A percentile compares a stretch with the other conserved stretches of the same genome.
Evolutionary conservation across 2,329 filamentous ascomycete species (phyloP).

Genomic region (Scytalidium lignicola): DNA sequence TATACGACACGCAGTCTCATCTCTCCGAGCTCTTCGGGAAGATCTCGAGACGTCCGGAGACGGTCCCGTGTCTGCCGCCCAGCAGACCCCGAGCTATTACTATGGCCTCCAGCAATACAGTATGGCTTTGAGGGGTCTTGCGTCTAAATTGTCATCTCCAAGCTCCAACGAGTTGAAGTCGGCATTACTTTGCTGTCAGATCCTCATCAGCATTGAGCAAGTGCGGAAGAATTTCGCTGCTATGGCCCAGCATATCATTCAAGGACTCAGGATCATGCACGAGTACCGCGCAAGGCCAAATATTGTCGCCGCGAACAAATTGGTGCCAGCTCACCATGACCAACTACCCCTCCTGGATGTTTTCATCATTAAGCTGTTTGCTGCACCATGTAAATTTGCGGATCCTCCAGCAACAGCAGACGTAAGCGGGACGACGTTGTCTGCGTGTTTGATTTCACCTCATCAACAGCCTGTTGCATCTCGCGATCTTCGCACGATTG

Average conservation of each 20-base stretch:
- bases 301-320: constrained; percentile 19
- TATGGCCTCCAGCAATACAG: constrained; percentile 39
- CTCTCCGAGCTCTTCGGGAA: constrained; percentile 35
- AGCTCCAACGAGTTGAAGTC: constrained; percentile 29
- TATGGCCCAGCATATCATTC: constrained; percentile 39
- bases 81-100: constrained; percentile 27
- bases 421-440: constrained; percentile 11
- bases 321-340: constrained; percentile 28
- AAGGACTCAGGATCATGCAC: constrained; percentile 38
- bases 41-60: constrained; percentile 32
- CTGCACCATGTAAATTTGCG: constrained; percentile 36
- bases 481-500: constrained; percentile 27
- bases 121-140: constrained; percentile 35
- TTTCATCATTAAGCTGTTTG: constrained; percentile 38
- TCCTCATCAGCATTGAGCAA: constrained; percentile 44
- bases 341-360: constrained; percentile 35
- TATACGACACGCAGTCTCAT: constrained; percentile 34
- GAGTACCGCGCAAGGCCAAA: constrained; percentile 34
- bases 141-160: constrained; percentile 32
- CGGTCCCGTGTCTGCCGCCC: constrained; percentile 17
- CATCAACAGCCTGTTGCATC: constrained; percentile 18
- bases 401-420: constrained; percentile 22
- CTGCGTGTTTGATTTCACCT: constrained; percentile 15
- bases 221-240: constrained; percentile 33
- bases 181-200: constrained; percentile 40